Evolutionary conservation across 495 filamentous ascomycete species (phyloP), one percentile per base, ranked within the genome.

Genomic region (Penicillium crystallinum): DNA sequence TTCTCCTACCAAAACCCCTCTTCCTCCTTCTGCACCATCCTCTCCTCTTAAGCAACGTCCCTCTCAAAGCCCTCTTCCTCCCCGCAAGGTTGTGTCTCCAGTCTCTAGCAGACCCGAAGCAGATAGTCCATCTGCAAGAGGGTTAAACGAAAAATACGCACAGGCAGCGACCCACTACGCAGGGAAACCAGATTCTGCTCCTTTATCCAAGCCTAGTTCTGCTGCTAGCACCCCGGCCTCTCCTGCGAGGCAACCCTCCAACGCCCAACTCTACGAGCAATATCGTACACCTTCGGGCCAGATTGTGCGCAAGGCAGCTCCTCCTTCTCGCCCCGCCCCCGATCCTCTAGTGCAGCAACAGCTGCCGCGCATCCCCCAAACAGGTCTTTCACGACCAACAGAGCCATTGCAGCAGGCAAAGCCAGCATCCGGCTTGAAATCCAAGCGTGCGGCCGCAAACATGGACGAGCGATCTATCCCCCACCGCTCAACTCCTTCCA

Each of bases 241-340:
- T 4, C 23, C 49, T 7, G 14, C 19, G 12, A 43, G 46, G 5
- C 48, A 58, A 49, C 0, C 34, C 8, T 31, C 43, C 25, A 44
- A 9, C 8, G 40, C 31, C 61, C 58, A 48, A 76, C 75, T 29
- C 64, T 62, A 39, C 62, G 73, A 55, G 79, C 81, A 17, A 76
- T 81, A 17, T 64, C 74, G 27, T 52, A 69, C 43, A 58, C 70
- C 18, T 66, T 72, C 17, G 61, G 70, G 42, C 64, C 74, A 31
- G 43, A 21, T 55, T 25, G 10, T 44, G 9, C 42, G 49, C n/a
- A 55, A 51, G 15, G 38, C 48, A 34, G 21, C 53, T 8, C 53
- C 39, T 6, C 45, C 37, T 25, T 49, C 57, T 22, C 61, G 58
- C 34, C 36, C 52, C n/a, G 37, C 48, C 11, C 52, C 58, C n/a